phyloP scores from a whole-genome alignment of 352 stramenopile genomes.

The Pythium phragmiticola region DNA sequence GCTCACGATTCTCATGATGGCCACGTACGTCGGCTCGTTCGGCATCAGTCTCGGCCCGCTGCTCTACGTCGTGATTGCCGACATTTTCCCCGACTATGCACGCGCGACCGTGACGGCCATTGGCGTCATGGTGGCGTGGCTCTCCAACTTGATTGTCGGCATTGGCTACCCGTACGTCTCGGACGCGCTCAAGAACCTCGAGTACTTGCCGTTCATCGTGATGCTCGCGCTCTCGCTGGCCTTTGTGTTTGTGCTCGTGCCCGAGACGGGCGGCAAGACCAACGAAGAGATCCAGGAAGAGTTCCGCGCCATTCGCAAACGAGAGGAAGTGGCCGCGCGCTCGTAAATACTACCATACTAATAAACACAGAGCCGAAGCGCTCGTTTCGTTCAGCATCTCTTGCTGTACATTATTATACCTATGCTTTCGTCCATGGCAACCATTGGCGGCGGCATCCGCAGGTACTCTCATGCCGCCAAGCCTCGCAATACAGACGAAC shows the following conservation, averaged over 20 bases:
- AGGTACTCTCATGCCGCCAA: too few relatives aligned
- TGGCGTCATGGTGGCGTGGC: conserved; percentile 29
- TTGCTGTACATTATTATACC: too few relatives aligned
- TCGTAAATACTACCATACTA: neutral
- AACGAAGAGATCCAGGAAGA: conserved; percentile 29
- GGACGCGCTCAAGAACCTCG: conserved; percentile 35
- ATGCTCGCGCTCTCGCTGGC: conserved; percentile 13
- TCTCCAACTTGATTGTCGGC: conserved; percentile 50
- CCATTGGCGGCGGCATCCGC: too few relatives aligned
- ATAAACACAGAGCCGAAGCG: too few relatives aligned
- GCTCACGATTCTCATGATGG: conserved; percentile 56
- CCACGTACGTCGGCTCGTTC: conserved; percentile 57
- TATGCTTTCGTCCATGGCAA: too few relatives aligned
- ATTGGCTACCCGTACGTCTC: conserved; percentile 59
- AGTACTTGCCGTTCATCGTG: conserved; percentile 33
- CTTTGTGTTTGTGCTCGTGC: conserved; percentile 24
- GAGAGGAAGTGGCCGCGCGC: conserved; percentile 7
- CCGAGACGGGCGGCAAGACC: conserved; percentile 25
- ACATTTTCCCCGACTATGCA: conserved; percentile 59
- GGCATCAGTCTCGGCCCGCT: conserved; percentile 66
- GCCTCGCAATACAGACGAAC: too few relatives aligned
- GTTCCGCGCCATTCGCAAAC: conserved; percentile 26
- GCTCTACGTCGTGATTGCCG: conserved; percentile 53
- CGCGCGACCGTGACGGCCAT: conserved; percentile 26
- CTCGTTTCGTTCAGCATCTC: too few relatives aligned